Conservation (phyloP, 305 asterid genomes). For the Fraxinus latifolia region DNA sequence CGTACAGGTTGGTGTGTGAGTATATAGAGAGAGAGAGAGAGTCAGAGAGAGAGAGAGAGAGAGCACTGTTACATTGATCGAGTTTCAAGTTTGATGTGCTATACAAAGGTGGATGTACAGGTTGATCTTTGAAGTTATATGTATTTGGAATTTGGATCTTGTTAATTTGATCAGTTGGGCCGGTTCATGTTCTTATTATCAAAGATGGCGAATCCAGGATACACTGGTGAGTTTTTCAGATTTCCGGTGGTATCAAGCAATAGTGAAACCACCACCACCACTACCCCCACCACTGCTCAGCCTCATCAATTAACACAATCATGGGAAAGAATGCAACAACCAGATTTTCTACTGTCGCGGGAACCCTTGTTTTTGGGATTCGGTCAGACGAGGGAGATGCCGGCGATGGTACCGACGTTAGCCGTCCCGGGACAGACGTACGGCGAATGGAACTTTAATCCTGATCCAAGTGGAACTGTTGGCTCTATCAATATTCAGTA, state of each 20-base stretch:
- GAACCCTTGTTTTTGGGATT: constrained; percentile 28
- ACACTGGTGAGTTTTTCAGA: constrained; percentile 35
- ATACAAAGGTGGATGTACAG: background rate
- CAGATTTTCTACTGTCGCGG: constrained; percentile 38
- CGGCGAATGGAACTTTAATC: constrained; percentile 25
- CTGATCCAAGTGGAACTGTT: constrained; percentile 25
- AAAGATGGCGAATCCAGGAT: constrained; percentile 71
- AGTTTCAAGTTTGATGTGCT: background rate
- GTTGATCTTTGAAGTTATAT: background rate
- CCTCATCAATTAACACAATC: constrained; percentile 30
- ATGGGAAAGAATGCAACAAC: constrained; percentile 16
- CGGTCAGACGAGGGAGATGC: constrained; percentile 47
- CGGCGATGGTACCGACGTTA: constrained; percentile 65
- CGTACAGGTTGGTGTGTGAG: background rate
- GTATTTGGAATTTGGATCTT: background rate
- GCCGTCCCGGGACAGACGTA: constrained; percentile 50
- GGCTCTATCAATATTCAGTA: constrained; percentile 30
- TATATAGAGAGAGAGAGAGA: no score
- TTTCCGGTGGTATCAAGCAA: constrained; percentile 22
- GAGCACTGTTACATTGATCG: constrained; percentile 29
- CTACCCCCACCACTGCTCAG: background rate
- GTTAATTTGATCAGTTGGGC: background rate
- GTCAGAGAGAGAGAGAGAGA: background rate
- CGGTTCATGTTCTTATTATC: constrained; percentile 32
- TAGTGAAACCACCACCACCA: background rate